phyloP scores from a whole-genome alignment of 1,284 basidiomycete genomes.

The Cutaneotrichosporon spelunceum region DNA sequence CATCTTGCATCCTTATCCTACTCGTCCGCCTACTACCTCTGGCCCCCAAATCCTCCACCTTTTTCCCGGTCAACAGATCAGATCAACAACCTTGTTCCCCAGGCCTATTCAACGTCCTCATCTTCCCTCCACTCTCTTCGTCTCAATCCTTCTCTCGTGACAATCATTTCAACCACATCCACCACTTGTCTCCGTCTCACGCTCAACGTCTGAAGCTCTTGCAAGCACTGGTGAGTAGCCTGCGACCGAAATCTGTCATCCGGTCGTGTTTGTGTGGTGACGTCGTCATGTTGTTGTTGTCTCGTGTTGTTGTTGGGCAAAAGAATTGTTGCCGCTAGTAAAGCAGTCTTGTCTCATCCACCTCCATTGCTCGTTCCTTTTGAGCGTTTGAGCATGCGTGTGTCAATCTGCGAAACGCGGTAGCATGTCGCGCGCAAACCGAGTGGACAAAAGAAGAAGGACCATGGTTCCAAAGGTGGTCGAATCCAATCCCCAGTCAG shows the following conservation, averaged over 20 bases:
- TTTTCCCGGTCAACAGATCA: too few relatives aligned
- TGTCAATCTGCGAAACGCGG: background rate
- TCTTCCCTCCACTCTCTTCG: background rate
- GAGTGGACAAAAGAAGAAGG: background rate
- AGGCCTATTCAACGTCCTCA: background rate
- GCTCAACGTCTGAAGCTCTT: background rate
- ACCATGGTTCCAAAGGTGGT: background rate
- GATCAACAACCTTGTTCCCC: background rate
- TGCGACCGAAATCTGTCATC: background rate
- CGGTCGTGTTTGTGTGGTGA: background rate
- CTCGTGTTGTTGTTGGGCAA: background rate
- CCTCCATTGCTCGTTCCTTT: background rate
- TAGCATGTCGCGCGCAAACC: background rate
- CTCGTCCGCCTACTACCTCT: too few relatives aligned
- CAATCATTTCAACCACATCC: background rate
- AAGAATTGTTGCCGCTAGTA: background rate
- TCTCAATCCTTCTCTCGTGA: background rate
- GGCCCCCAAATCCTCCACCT: background rate
- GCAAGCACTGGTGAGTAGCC: background rate
- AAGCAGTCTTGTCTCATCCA: background rate
- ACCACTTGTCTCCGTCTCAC: background rate
- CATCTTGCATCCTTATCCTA: too few relatives aligned
- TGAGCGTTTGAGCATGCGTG: background rate
- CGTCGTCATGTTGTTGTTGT: conserved; percentile 1
- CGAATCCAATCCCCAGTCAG: background rate